Base-by-base conservation (phyloP, 345 rosid genomes). In the Raphanus sativus region DNA sequence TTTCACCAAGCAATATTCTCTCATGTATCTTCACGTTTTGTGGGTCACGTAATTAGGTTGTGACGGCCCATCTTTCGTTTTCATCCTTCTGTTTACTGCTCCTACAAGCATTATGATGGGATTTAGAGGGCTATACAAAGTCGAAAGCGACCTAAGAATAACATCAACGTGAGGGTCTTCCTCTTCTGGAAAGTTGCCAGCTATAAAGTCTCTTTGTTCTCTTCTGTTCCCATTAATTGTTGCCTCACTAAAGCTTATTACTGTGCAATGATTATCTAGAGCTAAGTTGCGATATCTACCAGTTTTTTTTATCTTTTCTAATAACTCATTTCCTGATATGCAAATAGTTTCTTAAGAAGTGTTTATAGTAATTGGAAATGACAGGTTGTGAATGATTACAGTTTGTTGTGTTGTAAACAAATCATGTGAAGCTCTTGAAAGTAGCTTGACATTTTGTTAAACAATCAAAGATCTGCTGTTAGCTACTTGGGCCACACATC, bases 131-230 rank as follows among this genome's bases (percentile, higher is more conserved):
- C 73, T 66, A 64, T 65, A 60, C 77, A 74, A 74, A 55, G 72
- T 69, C 30, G 82, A 80, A 74, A 80, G 71, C 32, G 79, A 75
- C 79, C 67, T 80, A 48, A 80, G 76, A 75, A 80, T 80, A 58
- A 74, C 79, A 64, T 63, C 71, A 74, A 80, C 71, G 71, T 69
- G 59, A 80, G 64, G 79, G 64, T 64, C 75, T 75, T 74, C 75
- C 68, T 69, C 82, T 74, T 69, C 75, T 69, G 67, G 79, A 69
- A 63, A 74, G 75, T 58, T 80, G 76, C 79, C 82, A 80, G 79
- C 83, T 80, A 68, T 17, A 38, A 38, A 78, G 11, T 21, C 66
- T 71, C 68, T 77, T 59, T 80, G 75, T 69, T 79, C 48, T 32
- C 32, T 69, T 55, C 79, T 79, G 40, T 32, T 74, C 42, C 55